A percentile compares a stretch with the other conserved stretches of the same genome.
phyloP scores from a whole-genome alignment of 345 rosid genomes.

The Dovyalis caffra region DNA sequence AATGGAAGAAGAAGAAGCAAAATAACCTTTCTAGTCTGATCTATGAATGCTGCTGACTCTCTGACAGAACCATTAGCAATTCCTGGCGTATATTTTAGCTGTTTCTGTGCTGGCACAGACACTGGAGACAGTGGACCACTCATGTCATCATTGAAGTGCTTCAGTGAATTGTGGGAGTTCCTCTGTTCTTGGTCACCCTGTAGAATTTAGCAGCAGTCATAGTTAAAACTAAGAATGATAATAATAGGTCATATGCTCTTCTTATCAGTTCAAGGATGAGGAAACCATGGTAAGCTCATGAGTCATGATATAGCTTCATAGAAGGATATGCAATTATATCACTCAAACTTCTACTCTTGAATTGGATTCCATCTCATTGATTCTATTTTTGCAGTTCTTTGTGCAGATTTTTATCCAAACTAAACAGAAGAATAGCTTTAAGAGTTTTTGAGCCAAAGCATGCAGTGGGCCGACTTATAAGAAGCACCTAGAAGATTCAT shows the following conservation, averaged over 20 bases:
- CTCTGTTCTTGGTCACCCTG: conserved; percentile 43
- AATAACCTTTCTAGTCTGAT: conserved; percentile 68
- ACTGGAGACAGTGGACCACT: conserved; percentile 64
- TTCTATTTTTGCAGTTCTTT: not conserved
- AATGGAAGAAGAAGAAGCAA: conserved; percentile 10
- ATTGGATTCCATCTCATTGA: not conserved
- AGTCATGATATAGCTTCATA: not conserved
- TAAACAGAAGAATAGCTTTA: not conserved
- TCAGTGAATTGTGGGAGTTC: conserved; percentile 58
- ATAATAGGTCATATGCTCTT: not conserved
- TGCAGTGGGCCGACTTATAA: not conserved
- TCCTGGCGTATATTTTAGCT: conserved; percentile 85
- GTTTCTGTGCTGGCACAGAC: conserved; percentile 86
- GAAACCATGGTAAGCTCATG: not conserved
- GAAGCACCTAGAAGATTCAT: not conserved
- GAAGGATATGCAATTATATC: not conserved
- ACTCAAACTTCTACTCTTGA: not conserved
- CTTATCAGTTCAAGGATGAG: not conserved
- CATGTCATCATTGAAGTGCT: conserved; percentile 57
- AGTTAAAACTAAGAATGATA: not conserved
- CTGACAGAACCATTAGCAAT: conserved; percentile 64
- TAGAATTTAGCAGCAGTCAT: conserved; percentile 12
- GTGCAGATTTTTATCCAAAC: not conserved
- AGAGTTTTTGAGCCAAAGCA: not conserved
- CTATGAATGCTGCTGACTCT: conserved; percentile 61